A percentile compares a stretch with the other conserved stretches of the same genome.
Conservation (phyloP, 371 early-diverging fungal genomes). For the Zychaea mexicana region DNA sequence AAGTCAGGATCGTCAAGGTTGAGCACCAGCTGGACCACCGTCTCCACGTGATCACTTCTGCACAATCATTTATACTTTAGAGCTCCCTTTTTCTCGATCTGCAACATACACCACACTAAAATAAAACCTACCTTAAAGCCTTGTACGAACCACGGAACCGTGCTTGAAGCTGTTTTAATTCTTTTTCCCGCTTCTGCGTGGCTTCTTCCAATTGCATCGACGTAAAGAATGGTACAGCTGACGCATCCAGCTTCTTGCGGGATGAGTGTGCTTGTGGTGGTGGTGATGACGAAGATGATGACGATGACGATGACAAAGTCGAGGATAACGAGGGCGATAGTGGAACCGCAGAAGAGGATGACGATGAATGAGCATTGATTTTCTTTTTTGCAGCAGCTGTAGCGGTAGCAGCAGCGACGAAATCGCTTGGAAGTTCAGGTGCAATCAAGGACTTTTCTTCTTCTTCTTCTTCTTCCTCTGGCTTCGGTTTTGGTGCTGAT, state of each 20-base stretch:
- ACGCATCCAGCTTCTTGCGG: constrained; percentile 11
- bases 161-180: constrained; percentile 36
- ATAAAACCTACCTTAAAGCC: constrained; percentile 21
- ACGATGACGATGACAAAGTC: neutral
- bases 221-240: constrained; percentile 11
- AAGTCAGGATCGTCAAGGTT: constrained; percentile 39
- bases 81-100: neutral
- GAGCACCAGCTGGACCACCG: constrained; percentile 15
- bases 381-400: neutral
- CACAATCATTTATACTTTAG: neutral
- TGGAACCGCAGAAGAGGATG: neutral
- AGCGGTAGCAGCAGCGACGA: constrained; percentile 6
- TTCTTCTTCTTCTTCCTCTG: constrained; percentile 1
- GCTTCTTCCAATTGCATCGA: constrained; percentile 6
- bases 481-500: constrained; percentile 14
- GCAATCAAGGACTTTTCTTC: constrained; percentile 8
- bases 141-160: constrained; percentile 49
- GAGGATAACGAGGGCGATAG: neutral
- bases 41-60: constrained; percentile 7
- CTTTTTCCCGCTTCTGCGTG: constrained; percentile 9
- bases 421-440: constrained; percentile 18
- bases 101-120: neutral
- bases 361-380: neutral
- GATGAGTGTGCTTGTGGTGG: no score
- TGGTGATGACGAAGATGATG: neutral